These are phyloP conservation scores for Colletotrichum sp. DNA, from an alignment of 2,329 filamentous ascomycete species.

Conservation along the genomic window DNA sequence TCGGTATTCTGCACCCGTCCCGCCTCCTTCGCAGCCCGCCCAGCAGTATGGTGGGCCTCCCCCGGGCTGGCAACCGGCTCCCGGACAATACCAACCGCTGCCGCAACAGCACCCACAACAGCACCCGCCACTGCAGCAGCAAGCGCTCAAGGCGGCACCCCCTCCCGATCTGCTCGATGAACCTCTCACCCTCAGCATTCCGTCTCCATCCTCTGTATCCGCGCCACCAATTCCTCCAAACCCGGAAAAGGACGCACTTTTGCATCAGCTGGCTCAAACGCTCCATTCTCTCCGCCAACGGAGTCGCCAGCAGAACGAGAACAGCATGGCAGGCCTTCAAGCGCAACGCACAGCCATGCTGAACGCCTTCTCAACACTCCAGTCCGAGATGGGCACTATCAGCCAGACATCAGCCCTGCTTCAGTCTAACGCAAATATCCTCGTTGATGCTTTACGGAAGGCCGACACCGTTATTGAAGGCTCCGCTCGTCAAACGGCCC, in stretches of 20 bases:
- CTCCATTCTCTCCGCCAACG: conserved; percentile 72
- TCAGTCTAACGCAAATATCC: conserved; percentile 76
- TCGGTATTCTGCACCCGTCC: conserved; percentile 26
- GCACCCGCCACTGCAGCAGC: conserved; percentile 26
- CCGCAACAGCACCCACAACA: conserved; percentile 13
- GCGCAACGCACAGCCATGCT: conserved; percentile 83
- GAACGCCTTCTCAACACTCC: conserved; percentile 69
- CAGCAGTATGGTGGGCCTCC: neutral
- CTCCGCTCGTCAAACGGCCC: conserved; percentile 71
- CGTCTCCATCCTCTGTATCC: conserved; percentile 55
- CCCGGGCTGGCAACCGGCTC: conserved; percentile 21
- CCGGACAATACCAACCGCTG: conserved; percentile 14
- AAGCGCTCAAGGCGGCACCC: conserved; percentile 35
- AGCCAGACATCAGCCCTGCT: conserved; percentile 74
- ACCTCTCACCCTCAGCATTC: conserved; percentile 56
- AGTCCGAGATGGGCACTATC: conserved; percentile 75
- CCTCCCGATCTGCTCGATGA: conserved; percentile 63
- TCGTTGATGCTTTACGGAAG: conserved; percentile 77
- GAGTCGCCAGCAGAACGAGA: conserved; percentile 73
- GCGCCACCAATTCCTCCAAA: conserved; percentile 93
- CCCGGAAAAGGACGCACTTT: conserved; percentile 89
- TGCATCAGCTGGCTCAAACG: conserved; percentile 75
- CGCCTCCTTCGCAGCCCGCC: conserved; percentile 21
- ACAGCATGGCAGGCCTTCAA: conserved; percentile 75
- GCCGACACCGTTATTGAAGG: conserved; percentile 80